Base-by-base conservation (phyloP, 345 rosid genomes). In the Syzygium aromaticum region DNA sequence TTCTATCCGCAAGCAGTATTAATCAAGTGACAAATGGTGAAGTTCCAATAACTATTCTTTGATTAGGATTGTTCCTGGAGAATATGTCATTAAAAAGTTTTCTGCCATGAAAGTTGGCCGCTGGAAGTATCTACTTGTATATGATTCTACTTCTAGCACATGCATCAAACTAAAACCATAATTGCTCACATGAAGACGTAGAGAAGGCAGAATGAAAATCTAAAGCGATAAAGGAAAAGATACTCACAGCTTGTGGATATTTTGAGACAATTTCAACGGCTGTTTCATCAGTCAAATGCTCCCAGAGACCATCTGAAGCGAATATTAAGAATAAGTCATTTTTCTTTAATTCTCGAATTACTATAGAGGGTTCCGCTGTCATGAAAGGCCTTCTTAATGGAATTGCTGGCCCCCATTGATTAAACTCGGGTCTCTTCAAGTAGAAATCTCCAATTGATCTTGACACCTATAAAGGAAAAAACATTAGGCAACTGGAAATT, bases 231-330 rank as follows among this genome's bases (percentile, higher is more conserved):
- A 40, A 53, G 43, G 54, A 49, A 51, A 22, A 30, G 27, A 40
- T 82, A 40, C 89, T 33, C 78, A 87, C 89, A 38, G 89, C 63
- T 85, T 86, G 77, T 53, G 89, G 89, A 84, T 73, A 16, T 43
- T 67, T 87, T 8, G 51, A 43, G 43, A 87, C 86, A 27, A 85
- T 85, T 16, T 87, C 84, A 49, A 87, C 89, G 3, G 89, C 86
- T 54, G 53, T 46, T 84, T 87, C 84, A 53, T 87, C 89, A n/a
- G 84, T 64, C 52, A 87, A 73, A 23, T 87, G 89, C 89, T 87
- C 89, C 89, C 89, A 87, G 28, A 87, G 84, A 83, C 89, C 89
- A 73, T 87, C 89, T 23, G 89, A 87, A 38, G 89, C 89, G 52
- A 87, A 87, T 87, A 87, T 85, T 8, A 87, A 23, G 84, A 87